These are phyloP conservation scores for Fusarium incarnatum DNA, from an alignment of 2,329 filamentous ascomycete species.

Conservation along the genomic window DNA sequence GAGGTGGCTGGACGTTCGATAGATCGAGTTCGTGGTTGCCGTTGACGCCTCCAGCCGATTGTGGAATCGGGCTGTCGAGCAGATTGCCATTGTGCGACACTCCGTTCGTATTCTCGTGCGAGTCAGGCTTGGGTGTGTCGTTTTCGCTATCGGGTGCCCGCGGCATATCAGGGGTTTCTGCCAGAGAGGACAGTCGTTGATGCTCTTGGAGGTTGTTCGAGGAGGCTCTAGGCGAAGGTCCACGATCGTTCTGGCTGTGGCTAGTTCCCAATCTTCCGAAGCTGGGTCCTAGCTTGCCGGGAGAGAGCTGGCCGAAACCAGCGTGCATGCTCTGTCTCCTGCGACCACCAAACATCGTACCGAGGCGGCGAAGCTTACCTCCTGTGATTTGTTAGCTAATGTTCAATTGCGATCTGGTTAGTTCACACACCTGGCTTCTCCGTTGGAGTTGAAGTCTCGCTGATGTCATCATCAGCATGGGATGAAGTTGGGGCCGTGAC, in stretches of 20 bases:
- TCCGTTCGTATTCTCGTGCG: slow-evolving; percentile 61
- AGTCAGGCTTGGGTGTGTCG: slow-evolving; percentile 37
- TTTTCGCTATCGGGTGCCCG: slow-evolving; percentile 46
- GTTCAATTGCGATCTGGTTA: not conserved
- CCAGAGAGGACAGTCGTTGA: slow-evolving; percentile 66
- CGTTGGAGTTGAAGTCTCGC: slow-evolving; percentile 55
- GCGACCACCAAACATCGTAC: slow-evolving; percentile 73
- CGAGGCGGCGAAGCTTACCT: slow-evolving; percentile 71
- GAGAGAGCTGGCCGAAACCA: slow-evolving; percentile 68
- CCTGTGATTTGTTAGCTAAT: slow-evolving; percentile 52
- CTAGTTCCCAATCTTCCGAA: slow-evolving; percentile 75
- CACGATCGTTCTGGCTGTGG: slow-evolving; percentile 60
- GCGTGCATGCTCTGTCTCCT: slow-evolving; percentile 75
- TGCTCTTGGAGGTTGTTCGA: slow-evolving; percentile 69
- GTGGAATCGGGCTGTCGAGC: slow-evolving; percentile 47
- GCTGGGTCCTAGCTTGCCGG: slow-evolving; percentile 62
- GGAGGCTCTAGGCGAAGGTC: slow-evolving; percentile 68
- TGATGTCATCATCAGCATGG: slow-evolving; percentile 50
- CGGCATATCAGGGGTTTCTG: slow-evolving; percentile 64
- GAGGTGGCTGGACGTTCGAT: slow-evolving; percentile 64
- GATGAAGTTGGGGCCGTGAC: slow-evolving; percentile 33
- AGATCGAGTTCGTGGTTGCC: slow-evolving; percentile 61
- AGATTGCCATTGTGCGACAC: slow-evolving; percentile 50
- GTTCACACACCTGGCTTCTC: slow-evolving; percentile 53
- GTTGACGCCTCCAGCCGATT: slow-evolving; percentile 56